Evolutionary conservation across 2,329 filamentous ascomycete genomes (phyloP).

Genomic region (Knufia petricola): DNA sequence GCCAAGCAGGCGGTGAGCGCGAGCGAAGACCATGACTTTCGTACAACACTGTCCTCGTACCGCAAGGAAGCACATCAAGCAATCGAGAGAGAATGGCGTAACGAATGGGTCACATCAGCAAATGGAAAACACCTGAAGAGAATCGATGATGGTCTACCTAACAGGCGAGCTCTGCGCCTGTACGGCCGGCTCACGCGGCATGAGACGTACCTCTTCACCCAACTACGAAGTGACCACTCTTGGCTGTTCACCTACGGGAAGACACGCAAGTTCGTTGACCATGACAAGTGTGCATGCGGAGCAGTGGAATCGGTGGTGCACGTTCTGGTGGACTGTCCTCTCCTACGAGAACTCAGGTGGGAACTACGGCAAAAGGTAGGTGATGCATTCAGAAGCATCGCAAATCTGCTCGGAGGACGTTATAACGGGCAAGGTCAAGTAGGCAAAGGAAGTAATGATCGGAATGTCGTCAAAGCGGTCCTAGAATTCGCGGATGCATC

Average conservation of each 20-base stretch:
- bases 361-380: conserved; percentile 15
- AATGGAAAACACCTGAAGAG: conserved; percentile 5
- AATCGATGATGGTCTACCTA: conserved; percentile 9
- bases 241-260: conserved; percentile 18
- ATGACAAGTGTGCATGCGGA: conserved; percentile 20
- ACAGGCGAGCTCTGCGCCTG: conserved; percentile 8
- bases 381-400: conserved; percentile 20
- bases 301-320: conserved; percentile 20
- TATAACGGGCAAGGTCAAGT: conserved; percentile 15
- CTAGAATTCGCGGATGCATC: conserved; percentile 15
- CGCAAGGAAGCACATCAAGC: neutral
- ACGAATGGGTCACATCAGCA: neutral
- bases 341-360: conserved; percentile 18
- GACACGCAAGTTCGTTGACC: conserved; percentile 5
- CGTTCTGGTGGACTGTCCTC: conserved; percentile 20
- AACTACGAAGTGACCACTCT: conserved; percentile 20
- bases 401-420: conserved; percentile 22
- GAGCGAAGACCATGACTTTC: conserved; percentile 2
- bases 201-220: conserved; percentile 17
- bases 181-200: conserved; percentile 17
- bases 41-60: neutral
- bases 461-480: conserved; percentile 11
- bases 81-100: neutral
- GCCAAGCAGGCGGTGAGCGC: conserved; percentile 9
- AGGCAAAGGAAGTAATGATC: conserved; percentile 4